Evolutionary conservation across 1,139 yeast genomes (phyloP).

Genomic region (Hanseniaspora uvarum): DNA sequence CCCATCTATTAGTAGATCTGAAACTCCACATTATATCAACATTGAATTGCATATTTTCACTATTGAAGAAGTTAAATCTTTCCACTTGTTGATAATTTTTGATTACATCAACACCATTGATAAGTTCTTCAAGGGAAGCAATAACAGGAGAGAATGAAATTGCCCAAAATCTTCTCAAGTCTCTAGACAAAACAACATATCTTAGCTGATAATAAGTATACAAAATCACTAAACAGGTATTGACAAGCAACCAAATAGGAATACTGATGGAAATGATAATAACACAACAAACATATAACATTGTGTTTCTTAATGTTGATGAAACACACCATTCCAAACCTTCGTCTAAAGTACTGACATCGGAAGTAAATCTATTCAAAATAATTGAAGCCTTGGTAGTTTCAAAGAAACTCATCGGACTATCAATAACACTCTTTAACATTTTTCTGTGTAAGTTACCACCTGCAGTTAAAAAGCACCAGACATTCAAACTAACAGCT

Average conservation of each 20-base stretch:
- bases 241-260: constrained; percentile 68
- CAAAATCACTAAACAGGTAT: constrained; percentile 58
- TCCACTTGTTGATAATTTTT: constrained; percentile 72
- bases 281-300: constrained; percentile 70
- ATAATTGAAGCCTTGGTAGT: constrained; percentile 54
- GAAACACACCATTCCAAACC: constrained; percentile 68
- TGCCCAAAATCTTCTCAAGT: constrained; percentile 85
- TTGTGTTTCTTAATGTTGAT: constrained; percentile 63
- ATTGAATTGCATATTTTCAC: constrained; percentile 68
- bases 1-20: constrained; percentile 89
- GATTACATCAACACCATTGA: constrained; percentile 80
- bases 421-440: constrained; percentile 36
- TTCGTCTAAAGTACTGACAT: constrained; percentile 50
- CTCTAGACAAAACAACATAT: constrained; percentile 83
- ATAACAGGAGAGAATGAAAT: constrained; percentile 87
- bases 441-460: constrained; percentile 41
- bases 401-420: constrained; percentile 52
- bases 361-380: constrained; percentile 49
- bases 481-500: constrained; percentile 37
- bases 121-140: constrained; percentile 93
- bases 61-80: constrained; percentile 65
- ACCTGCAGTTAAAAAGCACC: constrained; percentile 44
- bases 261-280: constrained; percentile 74
- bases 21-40: constrained; percentile 88
- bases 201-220: constrained; percentile 80